phyloP scores from a whole-genome alignment of 1,139 yeast genomes.

The Geotrichum klebahnii region DNA sequence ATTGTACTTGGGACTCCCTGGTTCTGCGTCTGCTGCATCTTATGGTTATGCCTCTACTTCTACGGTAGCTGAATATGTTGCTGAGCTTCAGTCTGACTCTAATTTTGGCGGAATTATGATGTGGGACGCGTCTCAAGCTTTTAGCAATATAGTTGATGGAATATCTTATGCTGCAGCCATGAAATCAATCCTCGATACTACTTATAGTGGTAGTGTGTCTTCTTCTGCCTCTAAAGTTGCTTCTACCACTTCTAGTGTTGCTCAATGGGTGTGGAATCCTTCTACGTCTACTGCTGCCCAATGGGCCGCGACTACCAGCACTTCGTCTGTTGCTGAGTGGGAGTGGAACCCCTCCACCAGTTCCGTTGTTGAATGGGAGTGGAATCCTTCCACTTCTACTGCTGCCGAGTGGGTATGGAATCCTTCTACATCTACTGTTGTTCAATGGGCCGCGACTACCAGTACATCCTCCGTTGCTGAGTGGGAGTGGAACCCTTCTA shows the following conservation, averaged over 20 bases:
- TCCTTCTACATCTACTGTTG: not conserved
- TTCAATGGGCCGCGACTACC: not conserved
- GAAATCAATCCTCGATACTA: not conserved
- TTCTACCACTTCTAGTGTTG: not conserved
- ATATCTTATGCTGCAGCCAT: not conserved
- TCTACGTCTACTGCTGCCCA: conserved; percentile 1
- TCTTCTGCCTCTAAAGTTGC: conserved; percentile 6
- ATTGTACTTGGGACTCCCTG: conserved; percentile 70
- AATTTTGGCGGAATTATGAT: conserved; percentile 80
- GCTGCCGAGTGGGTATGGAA: not conserved
- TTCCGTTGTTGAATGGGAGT: not conserved
- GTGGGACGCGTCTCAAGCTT: conserved; percentile 90
- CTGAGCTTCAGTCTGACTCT: conserved; percentile 24
- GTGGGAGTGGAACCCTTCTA: not conserved
- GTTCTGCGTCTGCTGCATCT: conserved; percentile 60
- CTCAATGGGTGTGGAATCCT: not conserved
- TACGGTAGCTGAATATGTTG: conserved; percentile 28
- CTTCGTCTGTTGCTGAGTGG: not conserved
- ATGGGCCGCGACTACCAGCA: not conserved
- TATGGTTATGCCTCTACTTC: conserved; percentile 47
- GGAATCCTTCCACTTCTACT: not conserved
- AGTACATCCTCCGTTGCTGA: not conserved
- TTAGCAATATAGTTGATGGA: conserved; percentile 25
- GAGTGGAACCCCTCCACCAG: no score
- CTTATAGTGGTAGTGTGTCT: conserved; percentile 3